Conservation (phyloP, 441 rosid species). For the Pelargonium myrrhifolium region DNA sequence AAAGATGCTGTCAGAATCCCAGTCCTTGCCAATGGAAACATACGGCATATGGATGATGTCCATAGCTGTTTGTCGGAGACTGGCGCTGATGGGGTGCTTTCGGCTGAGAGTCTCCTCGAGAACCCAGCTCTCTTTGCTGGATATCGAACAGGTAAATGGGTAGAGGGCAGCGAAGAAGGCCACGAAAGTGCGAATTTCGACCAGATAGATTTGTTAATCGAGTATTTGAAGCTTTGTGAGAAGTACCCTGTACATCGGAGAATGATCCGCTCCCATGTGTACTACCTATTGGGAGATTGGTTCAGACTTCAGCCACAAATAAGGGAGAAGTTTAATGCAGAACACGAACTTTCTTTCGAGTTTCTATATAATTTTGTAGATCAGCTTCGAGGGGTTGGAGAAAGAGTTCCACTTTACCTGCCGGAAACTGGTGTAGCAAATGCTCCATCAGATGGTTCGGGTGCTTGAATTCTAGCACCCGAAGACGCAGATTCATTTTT, state of each 20-base stretch:
- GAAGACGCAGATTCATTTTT: neutral
- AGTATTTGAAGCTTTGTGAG: conserved; percentile 80
- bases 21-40: conserved; percentile 81
- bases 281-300: conserved; percentile 85
- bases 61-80: conserved; percentile 54
- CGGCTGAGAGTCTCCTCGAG: conserved; percentile 89
- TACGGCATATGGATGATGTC: conserved; percentile 75
- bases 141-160: conserved; percentile 61
- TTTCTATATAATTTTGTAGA: conserved; percentile 58
- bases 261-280: conserved; percentile 78
- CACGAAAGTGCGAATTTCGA: conserved; percentile 51
- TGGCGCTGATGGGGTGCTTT: conserved; percentile 79
- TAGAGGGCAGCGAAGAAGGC: conserved; percentile 30
- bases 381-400: conserved; percentile 52
- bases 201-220: conserved; percentile 60
- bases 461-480: conserved; percentile 12
- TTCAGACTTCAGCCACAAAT: conserved; percentile 68
- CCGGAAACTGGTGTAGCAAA: conserved; percentile 20
- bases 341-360: conserved; percentile 62
- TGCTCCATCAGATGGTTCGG: conserved; percentile 18
- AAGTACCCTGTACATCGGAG: conserved; percentile 80
- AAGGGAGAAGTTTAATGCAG: conserved; percentile 65
- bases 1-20: conserved; percentile 57
- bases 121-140: conserved; percentile 89
- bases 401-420: conserved; percentile 60